Conservation (phyloP, 2,329 filamentous ascomycete genomes). For the Colletotrichum spaethianum region DNA sequence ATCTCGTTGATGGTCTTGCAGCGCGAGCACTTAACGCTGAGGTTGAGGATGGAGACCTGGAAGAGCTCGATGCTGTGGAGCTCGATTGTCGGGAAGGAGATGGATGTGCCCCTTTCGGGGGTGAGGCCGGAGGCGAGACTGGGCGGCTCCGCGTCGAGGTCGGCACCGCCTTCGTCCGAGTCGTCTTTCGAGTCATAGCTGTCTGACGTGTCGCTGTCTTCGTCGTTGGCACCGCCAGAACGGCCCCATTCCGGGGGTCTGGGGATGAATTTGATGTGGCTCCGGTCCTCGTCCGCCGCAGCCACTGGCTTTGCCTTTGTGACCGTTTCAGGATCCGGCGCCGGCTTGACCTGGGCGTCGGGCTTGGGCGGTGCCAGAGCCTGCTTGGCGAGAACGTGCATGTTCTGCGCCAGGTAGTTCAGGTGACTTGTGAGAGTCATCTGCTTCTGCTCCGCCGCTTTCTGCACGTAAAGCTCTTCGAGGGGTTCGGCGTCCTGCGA, state of each 20-base stretch:
- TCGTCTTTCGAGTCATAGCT: conserved; percentile 65
- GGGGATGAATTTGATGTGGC: conserved; percentile 80
- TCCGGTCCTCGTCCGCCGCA: conserved; percentile 61
- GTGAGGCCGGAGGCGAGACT: conserved; percentile 53
- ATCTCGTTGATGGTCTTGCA: conserved; percentile 83
- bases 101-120: conserved; percentile 78
- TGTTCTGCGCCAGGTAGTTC: conserved; percentile 81
- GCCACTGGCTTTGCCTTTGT: conserved; percentile 44
- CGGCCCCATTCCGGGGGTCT: conserved; percentile 83
- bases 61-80: conserved; percentile 84
- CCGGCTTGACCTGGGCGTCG: conserved; percentile 42
- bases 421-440: conserved; percentile 80
- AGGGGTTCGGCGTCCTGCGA: conserved; percentile 72
- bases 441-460: conserved; percentile 68
- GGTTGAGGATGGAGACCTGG: conserved; percentile 75
- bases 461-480: conserved; percentile 75
- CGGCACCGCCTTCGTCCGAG: conserved; percentile 60
- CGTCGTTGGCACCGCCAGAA: conserved; percentile 65
- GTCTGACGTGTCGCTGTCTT: conserved; percentile 57
- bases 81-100: conserved; percentile 84
- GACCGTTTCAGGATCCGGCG: conserved; percentile 34
- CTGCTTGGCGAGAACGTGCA: conserved; percentile 76
- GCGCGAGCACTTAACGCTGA: conserved; percentile 83
- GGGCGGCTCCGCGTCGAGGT: conserved; percentile 51
- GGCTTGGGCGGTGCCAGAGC: conserved; percentile 48